Conservation (phyloP, 2,329 filamentous ascomycete genomes). For the Fusarium ramigenum region DNA sequence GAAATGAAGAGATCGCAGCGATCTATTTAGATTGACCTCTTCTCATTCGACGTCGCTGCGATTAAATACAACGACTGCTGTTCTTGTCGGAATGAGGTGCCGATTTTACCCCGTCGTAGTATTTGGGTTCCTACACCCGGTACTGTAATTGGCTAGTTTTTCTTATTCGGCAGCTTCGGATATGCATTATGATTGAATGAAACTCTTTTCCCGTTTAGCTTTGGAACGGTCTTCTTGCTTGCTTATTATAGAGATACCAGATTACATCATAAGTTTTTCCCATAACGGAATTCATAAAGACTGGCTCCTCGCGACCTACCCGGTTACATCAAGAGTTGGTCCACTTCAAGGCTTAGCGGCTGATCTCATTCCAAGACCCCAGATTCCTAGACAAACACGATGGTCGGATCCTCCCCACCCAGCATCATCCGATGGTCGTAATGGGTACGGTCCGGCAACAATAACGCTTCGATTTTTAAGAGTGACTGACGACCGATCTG, state of each 20-base stretch:
- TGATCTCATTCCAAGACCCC: neutral
- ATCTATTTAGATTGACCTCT: rapidly evolving
- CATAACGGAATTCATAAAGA: neutral
- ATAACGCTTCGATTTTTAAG: neutral
- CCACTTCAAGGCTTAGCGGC: neutral
- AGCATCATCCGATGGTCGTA: too few relatives aligned
- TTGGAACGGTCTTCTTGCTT: neutral
- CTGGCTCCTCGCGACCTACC: neutral
- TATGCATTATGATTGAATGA: neutral
- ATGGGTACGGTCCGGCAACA: neutral
- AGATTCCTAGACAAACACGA: neutral
- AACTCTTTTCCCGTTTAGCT: neutral
- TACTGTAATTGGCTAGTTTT: neutral
- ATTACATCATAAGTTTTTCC: neutral
- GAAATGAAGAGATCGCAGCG: neutral
- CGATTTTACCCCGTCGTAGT: neutral
- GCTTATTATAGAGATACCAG: too few relatives aligned
- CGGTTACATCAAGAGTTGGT: neutral
- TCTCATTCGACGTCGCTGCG: rapidly evolving
- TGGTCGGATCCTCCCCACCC: neutral
- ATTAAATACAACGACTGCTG: neutral
- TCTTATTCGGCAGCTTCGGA: neutral
- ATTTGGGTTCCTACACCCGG: neutral
- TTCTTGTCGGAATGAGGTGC: neutral
- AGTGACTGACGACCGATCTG: rapidly evolving